Evolutionary conservation across 306 rosid species (phyloP).

Genomic region (Hippophae tibetana): DNA sequence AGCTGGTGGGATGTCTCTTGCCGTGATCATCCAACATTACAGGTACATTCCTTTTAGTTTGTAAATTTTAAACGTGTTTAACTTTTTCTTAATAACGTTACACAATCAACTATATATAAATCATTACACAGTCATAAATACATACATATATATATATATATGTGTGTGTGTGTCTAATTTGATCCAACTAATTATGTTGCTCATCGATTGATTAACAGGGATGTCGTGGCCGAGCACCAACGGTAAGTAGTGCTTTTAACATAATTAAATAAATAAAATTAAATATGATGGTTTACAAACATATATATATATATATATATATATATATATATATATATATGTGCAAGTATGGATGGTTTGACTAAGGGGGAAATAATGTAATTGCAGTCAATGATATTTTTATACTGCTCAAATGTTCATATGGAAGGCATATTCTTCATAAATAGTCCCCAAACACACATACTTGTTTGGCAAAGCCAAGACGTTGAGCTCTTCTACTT

Average conservation of each 20-base stretch:
- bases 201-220: not conserved
- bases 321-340: too few species aligned
- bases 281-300: too few species aligned
- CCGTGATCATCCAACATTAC: slow-evolving; percentile 2
- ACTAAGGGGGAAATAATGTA: too few species aligned
- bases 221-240: slow-evolving; percentile 6
- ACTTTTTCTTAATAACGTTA: not conserved
- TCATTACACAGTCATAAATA: too few species aligned
- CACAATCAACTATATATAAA: too few species aligned
- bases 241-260: not conserved
- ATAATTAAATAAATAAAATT: not conserved
- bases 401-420: not conserved
- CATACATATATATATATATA: too few species aligned
- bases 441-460: slow-evolving; percentile 3
- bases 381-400: not conserved
- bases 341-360: too few species aligned
- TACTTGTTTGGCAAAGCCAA: not conserved
- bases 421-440: not conserved
- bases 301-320: too few species aligned
- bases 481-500: not conserved
- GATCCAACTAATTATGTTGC: not conserved
- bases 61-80: not conserved
- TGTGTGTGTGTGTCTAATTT: too few species aligned
- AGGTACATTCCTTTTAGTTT: not conserved
- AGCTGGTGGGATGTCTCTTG: slow-evolving; percentile 20